Base-by-base conservation (phyloP, 192 early-diverging fungal species). In the Phlyctochytrium planicorne region DNA sequence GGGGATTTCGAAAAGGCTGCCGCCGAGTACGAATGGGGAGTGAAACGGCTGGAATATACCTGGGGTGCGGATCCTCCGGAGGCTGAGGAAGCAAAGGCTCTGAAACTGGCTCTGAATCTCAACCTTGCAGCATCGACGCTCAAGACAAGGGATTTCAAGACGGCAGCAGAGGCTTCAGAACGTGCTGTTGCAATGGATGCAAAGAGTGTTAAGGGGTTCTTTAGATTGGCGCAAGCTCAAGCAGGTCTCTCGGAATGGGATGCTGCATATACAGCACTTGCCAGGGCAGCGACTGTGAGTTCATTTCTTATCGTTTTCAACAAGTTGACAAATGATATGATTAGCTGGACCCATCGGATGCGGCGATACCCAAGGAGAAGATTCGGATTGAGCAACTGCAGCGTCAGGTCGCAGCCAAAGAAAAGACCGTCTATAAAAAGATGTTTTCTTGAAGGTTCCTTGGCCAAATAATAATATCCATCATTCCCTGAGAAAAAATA, bases 41-140 rank as follows among this genome's bases (percentile, higher is more conserved):
- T 62, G 29, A 37, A 34, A 1, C 66, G 71, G 14, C 65, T 80
- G 31, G 56, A 53, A 35, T 53, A 59, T 50, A 56, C 72, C 27
- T 80, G 78, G 78, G 69, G 72, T 25, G 69, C 75, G 12, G 36
- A 25, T 20, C 34, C 67, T 10, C 16, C 17, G 23, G 71, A 77
- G 27, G 50, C 50, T 25, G 12, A 40, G 0, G 72, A 74, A 55
- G 52, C 69, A 34, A 30, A 40, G 3, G 35, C 24, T 14, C 47
- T 76, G n/a, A 55, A 62, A 17, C 32, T 65, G 3, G 40, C 72
- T 6, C 67, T 77, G 31, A 68, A 75, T 52, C 24, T 59, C 24
- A 77, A 77, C 53, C 69, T 80, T 2, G 72, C 79, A 1, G 65
- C 63, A 2, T 30, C 60, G 10, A 52, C 25, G 1, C 32, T 77